A percentile compares a stretch with the other conserved stretches of the same genome.
Conservation (phyloP, 805 yeast species). For the Suhomyces kilbournensis region DNA sequence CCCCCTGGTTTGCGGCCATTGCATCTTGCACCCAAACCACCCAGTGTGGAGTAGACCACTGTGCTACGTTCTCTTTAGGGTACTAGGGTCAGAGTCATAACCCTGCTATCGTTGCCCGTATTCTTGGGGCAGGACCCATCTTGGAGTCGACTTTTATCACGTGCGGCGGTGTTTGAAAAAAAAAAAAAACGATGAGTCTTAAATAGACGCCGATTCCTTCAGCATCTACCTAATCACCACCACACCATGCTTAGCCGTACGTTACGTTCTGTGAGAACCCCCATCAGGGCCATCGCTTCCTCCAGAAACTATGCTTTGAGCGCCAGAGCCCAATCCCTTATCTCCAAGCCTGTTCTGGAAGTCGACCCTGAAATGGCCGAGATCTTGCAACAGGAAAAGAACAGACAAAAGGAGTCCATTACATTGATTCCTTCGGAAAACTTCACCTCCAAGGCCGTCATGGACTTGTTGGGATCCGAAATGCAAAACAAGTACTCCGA, state of each 20-base stretch:
- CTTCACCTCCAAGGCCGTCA: constrained; percentile 93
- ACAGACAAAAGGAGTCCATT: constrained; percentile 90
- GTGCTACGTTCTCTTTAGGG: neutral
- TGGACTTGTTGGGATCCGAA: constrained; percentile 95
- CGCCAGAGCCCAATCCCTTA: constrained; percentile 59
- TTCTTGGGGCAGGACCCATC: no score
- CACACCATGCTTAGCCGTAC: constrained; percentile 23
- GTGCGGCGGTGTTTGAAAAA: neutral
- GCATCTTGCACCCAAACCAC: neutral
- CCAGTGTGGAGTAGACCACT: constrained; percentile 1
- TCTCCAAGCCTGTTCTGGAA: constrained; percentile 58
- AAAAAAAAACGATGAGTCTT: constrained; percentile 1
- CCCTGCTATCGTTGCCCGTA: no score
- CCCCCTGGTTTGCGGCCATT: constrained; percentile 11
- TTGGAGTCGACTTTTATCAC: no score
- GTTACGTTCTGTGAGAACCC: constrained; percentile 25
- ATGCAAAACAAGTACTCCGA: constrained; percentile 98
- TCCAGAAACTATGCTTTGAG: constrained; percentile 59
- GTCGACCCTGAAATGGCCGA: constrained; percentile 78
- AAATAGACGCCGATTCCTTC: neutral
- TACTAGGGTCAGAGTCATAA: neutral
- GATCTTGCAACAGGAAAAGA: constrained; percentile 74
- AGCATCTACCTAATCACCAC: neutral
- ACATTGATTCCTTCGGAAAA: constrained; percentile 96
- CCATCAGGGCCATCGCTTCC: constrained; percentile 11